These are phyloP conservation scores for Fistulinella cinereoalba DNA, from an alignment of 1,284 basidiomycete genomes.

Conservation along the genomic window DNA sequence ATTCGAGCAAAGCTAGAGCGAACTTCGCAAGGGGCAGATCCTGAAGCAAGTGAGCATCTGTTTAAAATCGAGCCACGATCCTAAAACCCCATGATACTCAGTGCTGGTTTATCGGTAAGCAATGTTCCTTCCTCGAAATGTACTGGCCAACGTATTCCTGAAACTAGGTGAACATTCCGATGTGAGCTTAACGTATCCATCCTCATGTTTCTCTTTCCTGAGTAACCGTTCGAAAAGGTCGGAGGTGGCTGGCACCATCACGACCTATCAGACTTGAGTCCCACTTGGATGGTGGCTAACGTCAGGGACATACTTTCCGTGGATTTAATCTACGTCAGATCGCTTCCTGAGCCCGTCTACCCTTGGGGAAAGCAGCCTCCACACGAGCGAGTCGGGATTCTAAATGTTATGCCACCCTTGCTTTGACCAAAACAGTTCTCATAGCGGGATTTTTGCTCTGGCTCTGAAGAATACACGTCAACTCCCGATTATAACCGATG, in stretches of 20 bases:
- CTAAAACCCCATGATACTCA: conserved; percentile 25
- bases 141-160: neutral
- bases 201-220: neutral
- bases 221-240: conserved; percentile 41
- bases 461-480: conserved; percentile 43
- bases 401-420: neutral
- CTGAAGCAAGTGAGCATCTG: conserved; percentile 51
- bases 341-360: conserved; percentile 48
- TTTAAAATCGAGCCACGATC: neutral
- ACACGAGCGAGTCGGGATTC: conserved; percentile 50
- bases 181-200: conserved; percentile 37
- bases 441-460: conserved; percentile 51
- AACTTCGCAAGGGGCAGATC: conserved; percentile 52
- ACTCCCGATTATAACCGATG: conserved; percentile 45
- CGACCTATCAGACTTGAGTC: conserved; percentile 62
- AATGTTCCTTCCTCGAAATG: neutral
- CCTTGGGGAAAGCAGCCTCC: conserved; percentile 59
- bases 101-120: conserved; percentile 68
- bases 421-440: conserved; percentile 40
- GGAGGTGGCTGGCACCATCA: conserved; percentile 67
- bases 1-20: conserved; percentile 56
- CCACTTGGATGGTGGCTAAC: conserved; percentile 67
- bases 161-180: conserved; percentile 57
- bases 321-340: conserved; percentile 51
- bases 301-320: conserved; percentile 53